Percentiles rank a stretch among this genome's conserved stretches.
These are phyloP conservation scores for Sorghum bicolor DNA, from an alignment of 176 grass and related monocot species.

Conservation along the genomic window Sorghum_bicolor_NCBIv3 NC_012872.2:60744501-60745000, in stretches of 20 bases:
- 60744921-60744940: constrained; percentile 19
- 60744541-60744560: too few species aligned
- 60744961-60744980: neutral
- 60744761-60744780: neutral
- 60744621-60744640: neutral
- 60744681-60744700: neutral
- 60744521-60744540: too few species aligned
- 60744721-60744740: neutral
- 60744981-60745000: neutral
- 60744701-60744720: neutral
- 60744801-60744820: neutral
- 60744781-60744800: constrained; percentile 36
- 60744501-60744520: too few species aligned
- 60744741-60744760: neutral
- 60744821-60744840: constrained; percentile 25
- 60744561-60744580: neutral
- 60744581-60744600: constrained; percentile 19
- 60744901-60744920: neutral
- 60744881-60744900: neutral
- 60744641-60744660: constrained; percentile 1
- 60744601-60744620: constrained; percentile 35
- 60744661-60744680: neutral
- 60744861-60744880: constrained; percentile 15
- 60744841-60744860: constrained; percentile 26
- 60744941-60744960: neutral